A percentile compares a stretch with the other conserved stretches of the same genome.
phyloP scores from a whole-genome alignment of 2,329 filamentous ascomycete genomes.

The Colletotrichum melonis region DNA sequence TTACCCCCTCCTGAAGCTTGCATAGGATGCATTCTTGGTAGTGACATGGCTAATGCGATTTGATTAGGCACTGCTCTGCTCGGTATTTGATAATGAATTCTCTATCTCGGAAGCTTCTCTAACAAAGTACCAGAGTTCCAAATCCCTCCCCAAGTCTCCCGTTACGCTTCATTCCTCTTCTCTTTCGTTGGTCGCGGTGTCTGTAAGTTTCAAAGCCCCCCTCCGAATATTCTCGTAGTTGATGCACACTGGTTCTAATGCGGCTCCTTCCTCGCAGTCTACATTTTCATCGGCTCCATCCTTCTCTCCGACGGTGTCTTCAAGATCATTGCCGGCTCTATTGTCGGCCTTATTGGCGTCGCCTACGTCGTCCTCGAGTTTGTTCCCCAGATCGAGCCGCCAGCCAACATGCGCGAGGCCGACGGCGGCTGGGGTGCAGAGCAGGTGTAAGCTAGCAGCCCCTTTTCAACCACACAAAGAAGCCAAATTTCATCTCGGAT shows the following conservation, averaged over 20 bases:
- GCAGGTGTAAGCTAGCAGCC: slow-evolving; percentile 68
- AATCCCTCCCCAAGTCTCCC: slow-evolving; percentile 90
- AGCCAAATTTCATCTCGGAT: slow-evolving; percentile 26
- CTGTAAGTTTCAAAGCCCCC: slow-evolving; percentile 71
- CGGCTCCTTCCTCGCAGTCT: slow-evolving; percentile 69
- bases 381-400: slow-evolving; percentile 82
- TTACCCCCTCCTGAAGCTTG: neutral
- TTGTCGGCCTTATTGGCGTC: slow-evolving; percentile 83
- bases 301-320: slow-evolving; percentile 76
- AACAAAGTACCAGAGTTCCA: slow-evolving; percentile 76
- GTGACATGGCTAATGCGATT: slow-evolving; percentile 36
- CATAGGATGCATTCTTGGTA: neutral
- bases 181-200: slow-evolving; percentile 95
- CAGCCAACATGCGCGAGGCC: slow-evolving; percentile 83
- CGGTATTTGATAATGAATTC: slow-evolving; percentile 49
- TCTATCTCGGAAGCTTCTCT: neutral
- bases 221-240: neutral
- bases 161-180: slow-evolving; percentile 98
- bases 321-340: slow-evolving; percentile 79
- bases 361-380: slow-evolving; percentile 82
- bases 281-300: slow-evolving; percentile 93
- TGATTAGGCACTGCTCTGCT: slow-evolving; percentile 74
- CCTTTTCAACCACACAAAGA: slow-evolving; percentile 31
- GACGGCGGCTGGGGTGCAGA: slow-evolving; percentile 82
- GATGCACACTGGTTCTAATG: slow-evolving; percentile 16